Evolutionary conservation across 2,329 filamentous ascomycete genomes (phyloP).

Genomic region (Knufia fluminis): DNA sequence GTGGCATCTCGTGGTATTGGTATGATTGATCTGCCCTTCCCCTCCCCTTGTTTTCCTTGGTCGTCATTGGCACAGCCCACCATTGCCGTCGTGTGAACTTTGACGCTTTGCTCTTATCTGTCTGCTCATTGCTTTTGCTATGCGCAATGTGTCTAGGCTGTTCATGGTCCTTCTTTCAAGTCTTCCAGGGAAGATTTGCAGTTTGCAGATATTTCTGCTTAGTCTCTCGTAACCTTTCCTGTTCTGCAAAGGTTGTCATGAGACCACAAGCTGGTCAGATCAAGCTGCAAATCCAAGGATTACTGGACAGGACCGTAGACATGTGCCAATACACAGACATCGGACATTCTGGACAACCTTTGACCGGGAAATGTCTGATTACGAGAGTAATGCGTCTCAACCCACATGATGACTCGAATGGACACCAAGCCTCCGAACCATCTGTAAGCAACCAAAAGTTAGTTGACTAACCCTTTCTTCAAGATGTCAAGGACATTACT

Average conservation of each 20-base stretch:
- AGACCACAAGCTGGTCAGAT: conserved; percentile 64
- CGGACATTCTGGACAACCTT: conserved; percentile 36
- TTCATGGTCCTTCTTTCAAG: conserved; percentile 64
- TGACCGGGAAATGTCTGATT: conserved; percentile 31
- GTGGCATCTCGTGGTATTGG: conserved; percentile 99
- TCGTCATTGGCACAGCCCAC: conserved; percentile 27
- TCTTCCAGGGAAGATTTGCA: conserved; percentile 67
- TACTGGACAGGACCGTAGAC: conserved; percentile 51
- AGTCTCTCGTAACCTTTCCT: conserved; percentile 66
- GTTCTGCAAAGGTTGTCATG: conserved; percentile 18
- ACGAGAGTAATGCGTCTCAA: conserved; percentile 52
- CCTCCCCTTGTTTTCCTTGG: conserved; percentile 26
- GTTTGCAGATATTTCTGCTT: conserved; percentile 18
- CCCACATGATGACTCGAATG: conserved; percentile 46
- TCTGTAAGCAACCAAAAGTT: conserved; percentile 39
- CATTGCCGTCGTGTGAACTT: conserved; percentile 52
- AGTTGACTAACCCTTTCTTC: conserved; percentile 66
- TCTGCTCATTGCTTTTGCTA: conserved; percentile 80
- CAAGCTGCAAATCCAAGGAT: conserved; percentile 68
- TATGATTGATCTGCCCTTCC: conserved; percentile 58
- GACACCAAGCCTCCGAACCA: conserved; percentile 24
- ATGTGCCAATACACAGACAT: conserved; percentile 38
- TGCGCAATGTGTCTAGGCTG: conserved; percentile 87
- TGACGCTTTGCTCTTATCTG: conserved; percentile 66
- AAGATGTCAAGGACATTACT: conserved; percentile 99